Conservation (phyloP, 2,329 filamentous ascomycete genomes). For the Karstenula rhodostoma region DNA sequence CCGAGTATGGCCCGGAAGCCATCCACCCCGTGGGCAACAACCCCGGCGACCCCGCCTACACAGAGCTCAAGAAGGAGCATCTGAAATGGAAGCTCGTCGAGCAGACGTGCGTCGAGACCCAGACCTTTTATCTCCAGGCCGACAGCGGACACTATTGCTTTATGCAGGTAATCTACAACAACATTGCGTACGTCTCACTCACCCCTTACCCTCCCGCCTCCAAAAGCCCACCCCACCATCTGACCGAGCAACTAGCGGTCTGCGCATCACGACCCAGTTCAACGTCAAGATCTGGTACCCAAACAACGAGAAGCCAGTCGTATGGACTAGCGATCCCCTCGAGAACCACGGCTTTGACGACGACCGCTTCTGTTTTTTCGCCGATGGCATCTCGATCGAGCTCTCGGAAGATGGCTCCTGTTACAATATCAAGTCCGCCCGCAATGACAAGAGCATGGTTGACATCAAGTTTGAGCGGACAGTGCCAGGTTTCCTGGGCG, state of each 20-base stretch:
- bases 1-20: constrained; percentile 89
- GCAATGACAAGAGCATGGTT: constrained; percentile 80
- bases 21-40: constrained; percentile 87
- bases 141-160: constrained; percentile 80
- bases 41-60: constrained; percentile 78
- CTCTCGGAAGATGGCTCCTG: constrained; percentile 82
- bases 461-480: constrained; percentile 81
- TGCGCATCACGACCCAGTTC: constrained; percentile 92
- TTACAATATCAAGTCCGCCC: constrained; percentile 91
- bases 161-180: constrained; percentile 96
- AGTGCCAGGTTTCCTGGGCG: constrained; percentile 83
- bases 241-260: constrained; percentile 68
- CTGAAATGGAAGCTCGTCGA: constrained; percentile 84
- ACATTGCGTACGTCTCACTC: constrained; percentile 78
- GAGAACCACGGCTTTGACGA: constrained; percentile 84
- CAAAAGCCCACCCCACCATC: background rate
- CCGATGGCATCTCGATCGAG: constrained; percentile 83
- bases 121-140: constrained; percentile 89
- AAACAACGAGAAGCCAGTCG: constrained; percentile 73
- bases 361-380: constrained; percentile 82
- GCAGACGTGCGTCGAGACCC: constrained; percentile 90
- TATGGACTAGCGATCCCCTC: constrained; percentile 86
- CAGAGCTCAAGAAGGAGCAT: constrained; percentile 78
- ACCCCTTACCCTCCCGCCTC: background rate
- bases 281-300: constrained; percentile 90